These are phyloP conservation scores for Ilex aquifolium DNA, from an alignment of 257 asterid genomes.

Conservation along the genomic window DNA sequence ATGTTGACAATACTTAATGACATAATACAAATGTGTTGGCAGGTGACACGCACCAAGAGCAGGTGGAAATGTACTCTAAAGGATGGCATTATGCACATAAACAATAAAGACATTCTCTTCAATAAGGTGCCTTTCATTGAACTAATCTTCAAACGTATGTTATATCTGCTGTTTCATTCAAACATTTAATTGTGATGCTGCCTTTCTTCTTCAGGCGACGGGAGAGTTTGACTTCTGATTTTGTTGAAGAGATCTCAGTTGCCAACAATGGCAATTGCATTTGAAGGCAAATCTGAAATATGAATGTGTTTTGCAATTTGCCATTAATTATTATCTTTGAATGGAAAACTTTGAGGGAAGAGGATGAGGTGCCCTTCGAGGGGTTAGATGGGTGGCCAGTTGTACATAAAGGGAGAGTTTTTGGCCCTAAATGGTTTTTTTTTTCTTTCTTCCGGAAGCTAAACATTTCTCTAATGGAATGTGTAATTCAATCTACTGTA, in stretches of 20 bases:
- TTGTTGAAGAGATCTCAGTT: not conserved
- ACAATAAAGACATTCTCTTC: constrained; percentile 80
- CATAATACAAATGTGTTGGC: not conserved
- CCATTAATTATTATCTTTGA: no score
- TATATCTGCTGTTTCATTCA: not conserved
- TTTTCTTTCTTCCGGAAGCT: no score
- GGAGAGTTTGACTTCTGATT: not conserved
- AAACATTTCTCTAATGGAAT: not conserved
- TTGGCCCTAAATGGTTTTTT: not conserved
- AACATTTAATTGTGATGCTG: not conserved
- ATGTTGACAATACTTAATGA: no score
- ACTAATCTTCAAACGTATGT: not conserved
- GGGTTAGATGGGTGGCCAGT: not conserved
- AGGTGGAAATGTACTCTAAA: constrained; percentile 93
- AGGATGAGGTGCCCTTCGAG: no score
- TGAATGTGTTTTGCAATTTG: not conserved
- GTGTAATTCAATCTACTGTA: not conserved
- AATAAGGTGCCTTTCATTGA: constrained; percentile 27
- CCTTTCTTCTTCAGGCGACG: not conserved
- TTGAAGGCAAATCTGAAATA: not conserved
- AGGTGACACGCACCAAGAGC: constrained; percentile 98
- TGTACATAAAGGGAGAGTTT: not conserved
- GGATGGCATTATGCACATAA: constrained; percentile 97
- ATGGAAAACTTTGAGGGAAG: no score
- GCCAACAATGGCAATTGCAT: not conserved